phyloP scores from a whole-genome alignment of 1,139 yeast genomes.

The Suhomyces bolitotheri region DNA sequence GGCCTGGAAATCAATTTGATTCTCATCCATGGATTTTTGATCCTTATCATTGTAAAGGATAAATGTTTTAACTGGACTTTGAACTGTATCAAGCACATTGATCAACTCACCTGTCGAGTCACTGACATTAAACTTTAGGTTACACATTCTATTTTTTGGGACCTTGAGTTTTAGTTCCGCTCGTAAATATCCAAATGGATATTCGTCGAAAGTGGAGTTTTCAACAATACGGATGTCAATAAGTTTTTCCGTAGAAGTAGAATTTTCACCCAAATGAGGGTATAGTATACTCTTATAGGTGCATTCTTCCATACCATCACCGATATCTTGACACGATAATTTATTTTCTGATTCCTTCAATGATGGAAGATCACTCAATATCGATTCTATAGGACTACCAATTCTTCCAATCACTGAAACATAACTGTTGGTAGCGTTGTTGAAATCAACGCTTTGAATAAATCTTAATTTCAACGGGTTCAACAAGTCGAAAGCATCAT shows the following conservation, averaged over 20 bases:
- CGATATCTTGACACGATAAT: conserved; percentile 35
- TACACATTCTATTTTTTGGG: conserved; percentile 64
- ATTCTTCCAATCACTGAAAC: conserved; percentile 55
- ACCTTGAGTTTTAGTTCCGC: conserved; percentile 63
- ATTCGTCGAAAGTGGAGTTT: conserved; percentile 46
- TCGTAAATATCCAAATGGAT: conserved; percentile 65
- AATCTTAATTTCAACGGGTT: conserved; percentile 74
- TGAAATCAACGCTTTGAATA: conserved; percentile 55
- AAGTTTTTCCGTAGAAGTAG: conserved; percentile 24
- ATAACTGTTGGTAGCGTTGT: conserved; percentile 28
- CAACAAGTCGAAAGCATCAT: conserved; percentile 54
- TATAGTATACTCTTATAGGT: conserved; percentile 46
- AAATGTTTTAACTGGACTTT: conserved; percentile 61
- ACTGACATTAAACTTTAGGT: conserved; percentile 52
- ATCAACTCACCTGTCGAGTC: conserved; percentile 31
- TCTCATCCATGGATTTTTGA: conserved; percentile 7
- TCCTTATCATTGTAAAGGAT: conserved; percentile 45
- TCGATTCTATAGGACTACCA: conserved; percentile 37
- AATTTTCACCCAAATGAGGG: conserved; percentile 47
- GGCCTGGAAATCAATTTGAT: conserved; percentile 11
- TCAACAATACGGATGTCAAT: conserved; percentile 50
- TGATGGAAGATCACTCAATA: conserved; percentile 64
- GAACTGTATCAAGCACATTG: conserved; percentile 23
- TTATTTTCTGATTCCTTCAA: conserved; percentile 37
- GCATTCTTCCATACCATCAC: conserved; percentile 55